These are phyloP conservation scores for Capillidium heterosporum DNA, from an alignment of 371 early-diverging fungal species.

Conservation along the genomic window DNA sequence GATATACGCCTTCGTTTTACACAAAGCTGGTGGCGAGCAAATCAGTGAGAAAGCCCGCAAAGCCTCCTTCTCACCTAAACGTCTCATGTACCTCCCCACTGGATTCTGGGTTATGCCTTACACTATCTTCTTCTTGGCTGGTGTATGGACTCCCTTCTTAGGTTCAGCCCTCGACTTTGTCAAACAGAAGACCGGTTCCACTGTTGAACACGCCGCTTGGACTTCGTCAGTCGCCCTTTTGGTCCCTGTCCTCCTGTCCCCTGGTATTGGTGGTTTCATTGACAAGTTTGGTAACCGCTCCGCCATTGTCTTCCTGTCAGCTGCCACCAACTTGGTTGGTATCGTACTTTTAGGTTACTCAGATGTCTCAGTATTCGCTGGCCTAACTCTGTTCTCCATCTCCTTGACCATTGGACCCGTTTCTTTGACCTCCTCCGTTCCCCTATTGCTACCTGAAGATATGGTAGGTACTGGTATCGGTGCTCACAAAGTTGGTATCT, in stretches of 20 bases:
- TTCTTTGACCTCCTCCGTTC: constrained; percentile 37
- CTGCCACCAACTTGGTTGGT: background rate
- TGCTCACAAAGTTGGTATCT: constrained; percentile 14
- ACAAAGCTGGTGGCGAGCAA: constrained; percentile 19
- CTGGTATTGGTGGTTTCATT: constrained; percentile 28
- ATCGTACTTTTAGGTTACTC: constrained; percentile 33
- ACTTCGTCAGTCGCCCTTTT: constrained; percentile 26
- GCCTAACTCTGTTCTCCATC: constrained; percentile 37
- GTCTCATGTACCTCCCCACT: constrained; percentile 22
- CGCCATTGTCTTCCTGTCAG: background rate
- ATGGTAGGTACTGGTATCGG: constrained; percentile 50
- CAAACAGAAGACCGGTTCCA: constrained; percentile 14
- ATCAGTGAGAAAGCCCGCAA: constrained; percentile 13
- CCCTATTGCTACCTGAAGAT: constrained; percentile 31
- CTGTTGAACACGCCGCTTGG: constrained; percentile 22
- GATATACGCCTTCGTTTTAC: constrained; percentile 21
- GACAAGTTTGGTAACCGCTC: constrained; percentile 21
- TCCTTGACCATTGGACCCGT: constrained; percentile 49
- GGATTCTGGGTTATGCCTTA: constrained; percentile 26
- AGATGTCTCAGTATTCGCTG: constrained; percentile 24
- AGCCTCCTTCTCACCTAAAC: constrained; percentile 18
- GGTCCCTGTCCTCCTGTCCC: constrained; percentile 30
- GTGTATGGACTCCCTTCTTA: constrained; percentile 32
- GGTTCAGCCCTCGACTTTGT: constrained; percentile 17
- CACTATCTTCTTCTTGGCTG: constrained; percentile 24